Evolutionary conservation across 306 rosid species (phyloP).

Genomic region (Castanea sativa): DNA sequence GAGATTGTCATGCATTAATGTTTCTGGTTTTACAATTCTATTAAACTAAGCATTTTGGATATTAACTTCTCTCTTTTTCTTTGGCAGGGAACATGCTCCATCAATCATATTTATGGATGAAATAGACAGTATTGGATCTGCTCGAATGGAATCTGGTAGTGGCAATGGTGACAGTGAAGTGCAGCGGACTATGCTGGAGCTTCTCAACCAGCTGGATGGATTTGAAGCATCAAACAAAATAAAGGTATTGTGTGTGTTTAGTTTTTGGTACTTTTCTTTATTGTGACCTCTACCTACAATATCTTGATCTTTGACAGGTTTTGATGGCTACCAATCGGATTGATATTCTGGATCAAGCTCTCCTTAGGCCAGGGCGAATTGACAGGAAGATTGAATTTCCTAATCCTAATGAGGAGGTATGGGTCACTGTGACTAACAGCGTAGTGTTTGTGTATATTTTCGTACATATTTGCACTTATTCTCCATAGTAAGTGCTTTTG

Average conservation of each 20-base stretch:
- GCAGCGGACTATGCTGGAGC: constrained; percentile 98
- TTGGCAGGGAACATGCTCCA: constrained; percentile 95
- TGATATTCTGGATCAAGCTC: constrained; percentile 98
- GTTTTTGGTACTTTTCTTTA: background rate
- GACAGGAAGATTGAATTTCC: constrained; percentile 98
- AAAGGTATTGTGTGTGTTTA: constrained; percentile 50
- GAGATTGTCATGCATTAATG: background rate
- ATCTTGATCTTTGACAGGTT: constrained; percentile 49
- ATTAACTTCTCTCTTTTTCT: constrained; percentile 10
- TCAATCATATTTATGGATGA: constrained; percentile 99
- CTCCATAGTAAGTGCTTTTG: background rate
- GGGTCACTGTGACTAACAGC: background rate
- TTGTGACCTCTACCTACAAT: background rate
- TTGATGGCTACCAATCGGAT: constrained; percentile 99
- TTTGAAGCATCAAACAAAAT: constrained; percentile 99
- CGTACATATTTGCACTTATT: background rate
- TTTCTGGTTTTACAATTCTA: background rate
- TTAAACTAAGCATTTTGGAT: background rate
- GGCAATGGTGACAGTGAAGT: constrained; percentile 99
- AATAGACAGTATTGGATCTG: constrained; percentile 98
- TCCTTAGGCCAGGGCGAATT: constrained; percentile 96
- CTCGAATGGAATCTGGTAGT: constrained; percentile 99
- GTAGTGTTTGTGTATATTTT: background rate
- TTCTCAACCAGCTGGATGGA: constrained; percentile 98
- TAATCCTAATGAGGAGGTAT: constrained; percentile 90